A percentile compares a stretch with the other conserved stretches of the same genome.
Conservation (phyloP, 192 early-diverging fungal species). For the Mycoemilia scoparia region DNA sequence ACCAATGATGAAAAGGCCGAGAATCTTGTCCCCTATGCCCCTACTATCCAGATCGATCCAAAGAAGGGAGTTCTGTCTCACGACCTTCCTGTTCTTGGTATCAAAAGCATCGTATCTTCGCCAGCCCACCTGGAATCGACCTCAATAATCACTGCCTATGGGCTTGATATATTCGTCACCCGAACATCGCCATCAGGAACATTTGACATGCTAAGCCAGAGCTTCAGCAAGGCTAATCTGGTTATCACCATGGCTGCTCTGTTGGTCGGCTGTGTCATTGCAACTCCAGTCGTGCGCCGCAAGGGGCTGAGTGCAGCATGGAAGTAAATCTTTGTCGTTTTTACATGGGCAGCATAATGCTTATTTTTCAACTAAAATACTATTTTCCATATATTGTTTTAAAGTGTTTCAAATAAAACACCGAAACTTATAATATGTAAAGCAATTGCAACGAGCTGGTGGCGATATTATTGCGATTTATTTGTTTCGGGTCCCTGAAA, state of each 20-base stretch:
- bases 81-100: slow-evolving; percentile 38
- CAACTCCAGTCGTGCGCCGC: slow-evolving; percentile 51
- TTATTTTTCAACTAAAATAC: too few species aligned
- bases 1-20: slow-evolving; percentile 81
- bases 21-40: slow-evolving; percentile 53
- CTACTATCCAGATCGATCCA: slow-evolving; percentile 53
- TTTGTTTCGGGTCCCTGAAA: too few species aligned
- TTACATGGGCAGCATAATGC: too few species aligned
- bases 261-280: slow-evolving; percentile 49
- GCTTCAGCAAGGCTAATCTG: slow-evolving; percentile 76
- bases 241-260: slow-evolving; percentile 68
- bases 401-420: too few species aligned
- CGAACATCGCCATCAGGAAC: slow-evolving; percentile 65
- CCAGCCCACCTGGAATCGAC: slow-evolving; percentile 87
- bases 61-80: slow-evolving; percentile 66
- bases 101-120: slow-evolving; percentile 45
- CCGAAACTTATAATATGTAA: too few species aligned
- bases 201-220: slow-evolving; percentile 85
- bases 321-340: slow-evolving; percentile 27
- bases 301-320: slow-evolving; percentile 33
- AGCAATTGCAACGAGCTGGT: too few species aligned
- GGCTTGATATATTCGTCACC: slow-evolving; percentile 80
- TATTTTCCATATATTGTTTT: too few species aligned
- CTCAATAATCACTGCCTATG: slow-evolving; percentile 70
- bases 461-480: too few species aligned